These are phyloP conservation scores for Cercophora samala DNA, from an alignment of 495 filamentous ascomycete species.

Conservation along the genomic window DNA sequence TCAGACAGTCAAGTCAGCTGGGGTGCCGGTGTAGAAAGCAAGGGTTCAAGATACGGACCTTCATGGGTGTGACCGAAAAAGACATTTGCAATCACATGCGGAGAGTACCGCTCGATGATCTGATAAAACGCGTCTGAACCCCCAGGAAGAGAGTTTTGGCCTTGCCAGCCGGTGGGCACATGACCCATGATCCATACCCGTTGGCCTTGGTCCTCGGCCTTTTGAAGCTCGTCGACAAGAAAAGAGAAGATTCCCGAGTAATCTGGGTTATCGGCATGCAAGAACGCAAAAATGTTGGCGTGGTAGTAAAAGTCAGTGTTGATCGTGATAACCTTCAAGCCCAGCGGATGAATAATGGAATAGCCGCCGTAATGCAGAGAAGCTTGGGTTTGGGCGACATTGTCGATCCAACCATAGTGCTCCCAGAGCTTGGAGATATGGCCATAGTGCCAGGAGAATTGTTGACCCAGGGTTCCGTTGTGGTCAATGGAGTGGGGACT, in stretches of 20 bases:
- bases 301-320: constrained; percentile 56
- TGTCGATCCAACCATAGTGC: constrained; percentile 50
- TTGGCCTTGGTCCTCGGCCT: constrained; percentile 50
- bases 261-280: constrained; percentile 50
- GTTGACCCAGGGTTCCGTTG: constrained; percentile 47
- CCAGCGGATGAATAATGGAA: constrained; percentile 47
- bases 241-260: constrained; percentile 50
- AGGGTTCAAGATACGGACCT: constrained; percentile 27
- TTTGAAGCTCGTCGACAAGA: constrained; percentile 51
- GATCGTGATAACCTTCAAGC: constrained; percentile 50
- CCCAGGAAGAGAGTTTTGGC: constrained; percentile 46
- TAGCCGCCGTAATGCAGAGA: constrained; percentile 51
- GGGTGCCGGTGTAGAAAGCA: background rate
- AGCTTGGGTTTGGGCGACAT: constrained; percentile 41
- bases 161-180: constrained; percentile 52
- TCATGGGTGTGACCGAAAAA: constrained; percentile 60
- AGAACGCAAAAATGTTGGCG: constrained; percentile 45
- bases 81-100: constrained; percentile 53
- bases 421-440: constrained; percentile 52
- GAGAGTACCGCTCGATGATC: constrained; percentile 55
- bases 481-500: constrained; percentile 48
- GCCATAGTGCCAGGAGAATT: constrained; percentile 56
- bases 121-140: constrained; percentile 55
- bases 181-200: constrained; percentile 57
- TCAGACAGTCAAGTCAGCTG: background rate